Evolutionary conservation across 2,329 filamentous ascomycete genomes (phyloP).

Genomic region (Beauveria medogensis): DNA sequence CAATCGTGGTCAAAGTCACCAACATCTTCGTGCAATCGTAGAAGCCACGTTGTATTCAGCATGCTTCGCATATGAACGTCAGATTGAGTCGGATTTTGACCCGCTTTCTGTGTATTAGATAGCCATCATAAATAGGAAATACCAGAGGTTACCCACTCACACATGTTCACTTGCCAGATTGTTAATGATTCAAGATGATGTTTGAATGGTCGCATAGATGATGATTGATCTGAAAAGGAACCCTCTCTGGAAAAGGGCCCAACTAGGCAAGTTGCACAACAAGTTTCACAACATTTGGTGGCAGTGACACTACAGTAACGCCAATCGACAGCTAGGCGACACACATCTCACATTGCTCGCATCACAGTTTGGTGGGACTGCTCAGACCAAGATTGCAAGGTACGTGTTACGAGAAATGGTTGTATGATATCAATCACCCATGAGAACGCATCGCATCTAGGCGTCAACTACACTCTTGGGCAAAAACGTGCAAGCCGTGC

Average conservation of each 20-base stretch:
- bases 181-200: neutral
- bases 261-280: neutral
- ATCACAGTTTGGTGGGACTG: neutral
- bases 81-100: conserved; percentile 35
- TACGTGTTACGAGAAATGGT: neutral
- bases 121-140: conserved; percentile 34
- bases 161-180: conserved; percentile 5
- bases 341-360: neutral
- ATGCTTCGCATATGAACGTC: conserved; percentile 2
- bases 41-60: conserved; percentile 6
- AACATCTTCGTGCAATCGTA: conserved; percentile 15
- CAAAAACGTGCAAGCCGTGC: conserved; percentile 82
- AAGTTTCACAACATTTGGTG: too few relatives aligned
- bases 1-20: conserved; percentile 53
- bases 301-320: neutral
- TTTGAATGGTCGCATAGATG: neutral
- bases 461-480: conserved; percentile 65
- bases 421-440: neutral
- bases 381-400: neutral
- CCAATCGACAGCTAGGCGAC: neutral
- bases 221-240: neutral
- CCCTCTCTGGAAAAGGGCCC: neutral
- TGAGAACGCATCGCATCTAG: neutral
- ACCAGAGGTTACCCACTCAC: conserved; percentile 62
- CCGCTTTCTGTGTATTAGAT: conserved; percentile 55